Conservation (phyloP, 345 rosid species). For the Cardiospermum halicacabum region DNA sequence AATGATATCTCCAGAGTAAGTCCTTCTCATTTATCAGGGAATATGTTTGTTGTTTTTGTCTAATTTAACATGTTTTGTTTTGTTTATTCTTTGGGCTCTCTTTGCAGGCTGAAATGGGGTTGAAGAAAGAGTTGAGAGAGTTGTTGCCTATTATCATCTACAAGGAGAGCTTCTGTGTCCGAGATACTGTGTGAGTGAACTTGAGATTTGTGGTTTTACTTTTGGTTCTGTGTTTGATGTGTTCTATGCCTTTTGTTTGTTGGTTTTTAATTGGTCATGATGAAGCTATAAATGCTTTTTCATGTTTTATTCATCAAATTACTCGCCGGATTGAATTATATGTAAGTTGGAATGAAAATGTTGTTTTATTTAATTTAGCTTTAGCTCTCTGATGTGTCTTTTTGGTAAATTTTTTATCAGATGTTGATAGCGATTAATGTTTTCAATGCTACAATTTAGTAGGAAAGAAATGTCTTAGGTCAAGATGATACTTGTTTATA, state of each 20-base stretch:
- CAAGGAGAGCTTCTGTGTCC: constrained; percentile 74
- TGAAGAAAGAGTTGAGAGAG: constrained; percentile 85
- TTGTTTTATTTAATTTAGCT: not conserved
- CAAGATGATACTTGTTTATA: not conserved
- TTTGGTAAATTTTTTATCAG: not conserved
- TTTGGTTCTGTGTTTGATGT: not conserved
- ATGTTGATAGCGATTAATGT: too few relatives aligned
- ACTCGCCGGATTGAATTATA: not conserved
- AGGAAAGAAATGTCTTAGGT: too few relatives aligned
- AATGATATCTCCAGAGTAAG: constrained; percentile 29
- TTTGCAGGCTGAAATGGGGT: constrained; percentile 60
- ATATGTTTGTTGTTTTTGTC: not conserved
- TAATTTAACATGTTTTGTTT: constrained; percentile 6
- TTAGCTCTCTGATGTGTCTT: not conserved
- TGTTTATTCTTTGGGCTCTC: not conserved
- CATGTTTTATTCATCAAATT: not conserved
- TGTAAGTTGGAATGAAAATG: not conserved
- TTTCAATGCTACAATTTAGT: too few relatives aligned
- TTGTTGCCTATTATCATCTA: constrained; percentile 79
- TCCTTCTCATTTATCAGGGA: not conserved
- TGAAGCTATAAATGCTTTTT: not conserved
- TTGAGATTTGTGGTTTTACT: not conserved
- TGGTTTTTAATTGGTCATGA: not conserved
- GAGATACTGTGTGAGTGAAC: constrained; percentile 65
- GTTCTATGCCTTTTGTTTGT: not conserved